These are phyloP conservation scores for Solanum etuberosum DNA, from an alignment of 257 asterid species.

Conservation along the genomic window DNA sequence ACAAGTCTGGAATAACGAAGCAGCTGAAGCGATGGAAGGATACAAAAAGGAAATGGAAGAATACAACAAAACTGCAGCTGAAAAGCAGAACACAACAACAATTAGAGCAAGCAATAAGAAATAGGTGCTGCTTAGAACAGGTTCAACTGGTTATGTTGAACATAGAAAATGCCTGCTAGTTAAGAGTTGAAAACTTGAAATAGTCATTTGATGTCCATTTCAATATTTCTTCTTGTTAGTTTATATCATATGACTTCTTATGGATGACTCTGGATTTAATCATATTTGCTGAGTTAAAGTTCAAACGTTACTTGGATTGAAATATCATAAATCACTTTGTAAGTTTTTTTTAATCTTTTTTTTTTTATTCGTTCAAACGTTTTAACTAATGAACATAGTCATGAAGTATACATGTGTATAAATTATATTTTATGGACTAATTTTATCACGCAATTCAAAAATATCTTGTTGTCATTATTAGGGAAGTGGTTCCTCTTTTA, in stretches of 20 bases:
- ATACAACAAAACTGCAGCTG: conserved; percentile 53
- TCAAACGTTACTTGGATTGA: too few species aligned
- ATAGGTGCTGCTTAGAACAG: background rate
- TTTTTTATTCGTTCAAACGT: too few species aligned
- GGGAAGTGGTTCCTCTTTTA: background rate
- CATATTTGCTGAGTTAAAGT: background rate
- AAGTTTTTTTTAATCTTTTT: too few species aligned
- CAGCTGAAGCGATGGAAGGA: conserved; percentile 60
- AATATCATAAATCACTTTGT: too few species aligned
- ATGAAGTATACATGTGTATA: too few species aligned
- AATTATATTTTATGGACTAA: too few species aligned
- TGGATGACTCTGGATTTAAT: background rate
- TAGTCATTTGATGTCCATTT: background rate
- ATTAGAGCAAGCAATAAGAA: background rate
- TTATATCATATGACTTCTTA: background rate
- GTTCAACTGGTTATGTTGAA: conserved; percentile 67
- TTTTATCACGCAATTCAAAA: background rate
- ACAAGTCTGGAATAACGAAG: conserved; percentile 55
- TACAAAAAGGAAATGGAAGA: conserved; percentile 77
- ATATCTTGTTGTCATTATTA: background rate
- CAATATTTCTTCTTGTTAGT: background rate
- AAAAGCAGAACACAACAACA: conserved; percentile 13
- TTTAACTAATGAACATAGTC: too few species aligned
- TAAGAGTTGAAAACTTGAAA: background rate
- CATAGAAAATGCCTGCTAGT: background rate